Evolutionary conservation across 352 stramenopile species (phyloP).

Genomic region (Pseudoperonospora humuli): DNA sequence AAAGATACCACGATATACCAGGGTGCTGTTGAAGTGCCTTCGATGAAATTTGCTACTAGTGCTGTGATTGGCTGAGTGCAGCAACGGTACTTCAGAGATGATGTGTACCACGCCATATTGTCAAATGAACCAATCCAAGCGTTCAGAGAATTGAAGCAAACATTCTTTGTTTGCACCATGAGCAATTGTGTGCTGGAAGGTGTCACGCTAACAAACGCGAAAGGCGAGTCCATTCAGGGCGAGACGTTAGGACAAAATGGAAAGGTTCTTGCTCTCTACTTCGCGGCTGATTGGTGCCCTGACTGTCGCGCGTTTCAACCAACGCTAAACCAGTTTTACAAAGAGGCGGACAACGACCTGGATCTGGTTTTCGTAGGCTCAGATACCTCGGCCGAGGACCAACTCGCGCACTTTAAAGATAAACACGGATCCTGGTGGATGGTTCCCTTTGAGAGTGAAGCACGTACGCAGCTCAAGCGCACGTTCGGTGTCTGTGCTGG

Average conservation of each 20-base stretch:
- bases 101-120: neutral
- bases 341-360: conserved; percentile 36
- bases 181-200: conserved; percentile 38
- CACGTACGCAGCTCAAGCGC: conserved; percentile 67
- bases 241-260: conserved; percentile 34
- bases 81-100: no score
- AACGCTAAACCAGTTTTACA: conserved; percentile 66
- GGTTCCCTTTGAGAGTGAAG: conserved; percentile 54
- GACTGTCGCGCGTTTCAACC: conserved; percentile 78
- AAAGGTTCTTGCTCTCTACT: conserved; percentile 71
- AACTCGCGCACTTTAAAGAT: conserved; percentile 51
- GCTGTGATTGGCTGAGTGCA: conserved; percentile 10
- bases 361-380: conserved; percentile 80
- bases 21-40: no score
- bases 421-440: conserved; percentile 76
- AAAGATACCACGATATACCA: neutral
- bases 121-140: conserved; percentile 4
- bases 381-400: conserved; percentile 46
- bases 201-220: conserved; percentile 48
- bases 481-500: conserved; percentile 71
- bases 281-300: conserved; percentile 77
- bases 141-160: no score
- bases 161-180: no score
- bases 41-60: conserved; percentile 7
- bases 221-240: conserved; percentile 34